Evolutionary conservation across 176 grass and related monocot species (phyloP).

Genomic region (sorghum (Sorghum bicolor)): Sorghum_bicolor_NCBIv3 NC_012872.2:6936501-6937000

Average conservation of each 20-base stretch:
- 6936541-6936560: neutral
- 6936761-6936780: neutral
- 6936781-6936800: neutral
- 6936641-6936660: neutral
- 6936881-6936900: conserved; percentile 2
- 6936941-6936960: conserved; percentile 1
- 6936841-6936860: neutral
- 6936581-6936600: neutral
- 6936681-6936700: neutral
- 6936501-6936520: conserved; percentile 19
- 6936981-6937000: neutral
- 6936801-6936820: accelerated
- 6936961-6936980: neutral
- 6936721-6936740: neutral
- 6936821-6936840: conserved; percentile 12
- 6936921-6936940: conserved; percentile 3
- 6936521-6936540: neutral
- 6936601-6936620: conserved; percentile 34
- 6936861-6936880: neutral
- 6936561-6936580: conserved; percentile 27
- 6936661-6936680: neutral
- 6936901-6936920: conserved; percentile 9
- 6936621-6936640: neutral
- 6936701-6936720: neutral
- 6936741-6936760: neutral